Conservation (phyloP, 2,329 filamentous ascomycete species). For the Trichoderma brevicompactum region DNA sequence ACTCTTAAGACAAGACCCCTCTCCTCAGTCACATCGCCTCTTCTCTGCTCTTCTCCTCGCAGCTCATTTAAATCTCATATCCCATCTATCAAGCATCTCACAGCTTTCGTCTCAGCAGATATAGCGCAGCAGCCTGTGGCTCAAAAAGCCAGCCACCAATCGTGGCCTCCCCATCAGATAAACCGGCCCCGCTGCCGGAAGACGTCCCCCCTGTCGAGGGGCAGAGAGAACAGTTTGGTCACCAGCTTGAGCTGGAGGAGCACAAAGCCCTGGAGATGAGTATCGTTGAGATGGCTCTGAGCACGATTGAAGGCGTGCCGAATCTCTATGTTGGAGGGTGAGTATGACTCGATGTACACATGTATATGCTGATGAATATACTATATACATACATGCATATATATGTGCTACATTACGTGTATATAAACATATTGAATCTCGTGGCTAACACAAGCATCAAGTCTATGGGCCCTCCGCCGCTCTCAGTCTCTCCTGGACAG, state of each 20-base stretch:
- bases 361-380: not conserved
- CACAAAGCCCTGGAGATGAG: conserved; percentile 37
- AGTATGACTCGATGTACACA: conserved; percentile 29
- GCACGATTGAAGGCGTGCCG: conserved; percentile 48
- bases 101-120: too few relatives aligned
- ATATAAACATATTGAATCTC: not conserved
- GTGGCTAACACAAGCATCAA: conserved; percentile 43
- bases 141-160: not conserved
- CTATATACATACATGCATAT: not conserved
- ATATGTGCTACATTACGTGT: not conserved
- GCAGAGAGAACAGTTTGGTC: conserved; percentile 29
- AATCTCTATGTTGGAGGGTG: conserved; percentile 49
- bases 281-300: conserved; percentile 48
- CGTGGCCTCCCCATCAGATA: conserved; percentile 19
- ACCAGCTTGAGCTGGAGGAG: conserved; percentile 26
- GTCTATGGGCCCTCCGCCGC: conserved; percentile 78
- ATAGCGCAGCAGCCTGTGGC: not conserved
- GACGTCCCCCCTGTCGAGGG: conserved; percentile 24
- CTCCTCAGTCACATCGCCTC: not conserved
- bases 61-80: not conserved
- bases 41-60: not conserved
- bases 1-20: too few relatives aligned
- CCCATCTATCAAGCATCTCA: not conserved
- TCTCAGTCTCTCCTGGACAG: conserved; percentile 70
- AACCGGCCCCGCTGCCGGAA: not conserved